These are phyloP conservation scores for Penicillium waksmanii DNA, from an alignment of 495 filamentous ascomycete species.

Conservation along the genomic window DNA sequence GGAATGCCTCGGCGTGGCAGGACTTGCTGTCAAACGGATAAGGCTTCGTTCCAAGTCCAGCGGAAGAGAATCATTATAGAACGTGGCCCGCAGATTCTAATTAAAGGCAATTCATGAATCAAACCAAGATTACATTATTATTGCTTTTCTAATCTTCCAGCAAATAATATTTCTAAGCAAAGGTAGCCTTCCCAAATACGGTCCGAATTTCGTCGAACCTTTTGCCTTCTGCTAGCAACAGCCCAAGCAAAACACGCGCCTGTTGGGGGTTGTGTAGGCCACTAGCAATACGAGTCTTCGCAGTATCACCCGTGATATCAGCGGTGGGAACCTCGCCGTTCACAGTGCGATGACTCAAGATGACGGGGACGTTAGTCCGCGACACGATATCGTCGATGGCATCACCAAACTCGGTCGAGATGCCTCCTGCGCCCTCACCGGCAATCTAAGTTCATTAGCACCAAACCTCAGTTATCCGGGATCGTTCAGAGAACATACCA, in stretches of 20 bases:
- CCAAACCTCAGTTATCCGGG: neutral
- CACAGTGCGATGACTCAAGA: constrained; percentile 32
- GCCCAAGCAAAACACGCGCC: constrained; percentile 31
- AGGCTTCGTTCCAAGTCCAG: no score
- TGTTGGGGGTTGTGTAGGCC: constrained; percentile 38
- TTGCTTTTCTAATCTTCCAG: neutral
- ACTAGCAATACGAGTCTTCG: constrained; percentile 30
- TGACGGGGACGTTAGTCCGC: constrained; percentile 27
- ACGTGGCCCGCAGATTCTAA: no score
- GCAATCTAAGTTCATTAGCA: constrained; percentile 24
- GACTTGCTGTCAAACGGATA: no score
- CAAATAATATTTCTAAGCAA: constrained; percentile 7
- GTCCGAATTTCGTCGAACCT: constrained; percentile 27
- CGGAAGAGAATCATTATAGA: no score
- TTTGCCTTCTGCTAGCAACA: constrained; percentile 33
- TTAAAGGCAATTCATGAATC: neutral
- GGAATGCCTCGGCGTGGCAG: no score
- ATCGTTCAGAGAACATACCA: constrained; percentile 28
- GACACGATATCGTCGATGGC: constrained; percentile 25
- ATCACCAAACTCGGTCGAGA: constrained; percentile 22
- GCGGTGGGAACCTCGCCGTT: constrained; percentile 40
- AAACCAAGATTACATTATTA: no score
- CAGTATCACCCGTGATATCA: constrained; percentile 27
- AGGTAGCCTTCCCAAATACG: constrained; percentile 24
- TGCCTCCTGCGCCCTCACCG: constrained; percentile 34